These are phyloP conservation scores for Buxus sempervirens DNA, from an alignment of 164 flowering plant genomes.

Conservation along the genomic window DNA sequence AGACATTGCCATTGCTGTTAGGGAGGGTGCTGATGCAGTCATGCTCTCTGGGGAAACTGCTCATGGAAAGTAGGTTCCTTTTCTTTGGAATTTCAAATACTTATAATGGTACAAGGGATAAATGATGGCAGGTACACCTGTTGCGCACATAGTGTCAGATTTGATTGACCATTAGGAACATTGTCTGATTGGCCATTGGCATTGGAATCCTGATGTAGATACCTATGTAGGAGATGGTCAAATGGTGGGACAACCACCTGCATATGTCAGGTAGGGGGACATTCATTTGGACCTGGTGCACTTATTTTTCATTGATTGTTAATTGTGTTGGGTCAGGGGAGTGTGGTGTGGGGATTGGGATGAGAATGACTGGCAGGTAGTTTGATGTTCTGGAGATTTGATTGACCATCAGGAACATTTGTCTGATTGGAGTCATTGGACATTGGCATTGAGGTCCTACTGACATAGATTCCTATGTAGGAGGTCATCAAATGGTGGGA, in stretches of 20 bases:
- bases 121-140: not conserved
- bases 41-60: conserved; percentile 98
- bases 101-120: not conserved
- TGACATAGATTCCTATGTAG: not conserved
- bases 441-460: not conserved
- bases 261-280: not conserved
- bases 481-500: not conserved
- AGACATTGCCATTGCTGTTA: conserved; percentile 88
- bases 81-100: not conserved
- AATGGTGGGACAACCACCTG: not conserved
- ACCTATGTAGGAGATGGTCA: not conserved
- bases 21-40: conserved; percentile 91
- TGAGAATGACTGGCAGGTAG: no score
- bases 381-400: no score
- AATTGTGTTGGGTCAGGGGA: no score
- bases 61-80: conserved; percentile 77
- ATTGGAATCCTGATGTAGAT: not conserved
- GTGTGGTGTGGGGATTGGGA: no score
- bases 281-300: no score
- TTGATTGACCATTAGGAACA: not conserved
- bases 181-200: not conserved
- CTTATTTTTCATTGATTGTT: no score
- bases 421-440: not conserved
- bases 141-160: not conserved
- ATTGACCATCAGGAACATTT: not conserved